Conservation (phyloP, 2,329 filamentous ascomycete genomes). For the Clathrospora elynae region DNA sequence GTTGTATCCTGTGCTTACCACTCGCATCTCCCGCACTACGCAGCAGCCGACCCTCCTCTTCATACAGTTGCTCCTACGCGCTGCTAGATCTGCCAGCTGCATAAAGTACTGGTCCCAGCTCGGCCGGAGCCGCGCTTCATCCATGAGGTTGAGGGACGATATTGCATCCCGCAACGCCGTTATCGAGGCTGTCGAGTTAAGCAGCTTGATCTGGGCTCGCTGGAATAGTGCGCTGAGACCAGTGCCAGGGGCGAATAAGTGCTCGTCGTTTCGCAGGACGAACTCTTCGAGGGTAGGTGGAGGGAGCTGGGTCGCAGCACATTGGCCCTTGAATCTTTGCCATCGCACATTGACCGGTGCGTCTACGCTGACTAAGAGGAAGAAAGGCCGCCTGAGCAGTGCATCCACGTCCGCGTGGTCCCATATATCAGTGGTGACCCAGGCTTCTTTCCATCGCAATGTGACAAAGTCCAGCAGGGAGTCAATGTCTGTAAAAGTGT, state of each 20-base stretch:
- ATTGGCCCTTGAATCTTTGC: constrained; percentile 72
- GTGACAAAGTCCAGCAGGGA: constrained; percentile 85
- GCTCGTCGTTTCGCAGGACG: constrained; percentile 68
- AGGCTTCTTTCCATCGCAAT: constrained; percentile 78
- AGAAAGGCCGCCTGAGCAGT: constrained; percentile 82
- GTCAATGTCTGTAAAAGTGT: constrained; percentile 59
- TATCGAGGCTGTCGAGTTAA: constrained; percentile 80
- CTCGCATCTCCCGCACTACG: constrained; percentile 80
- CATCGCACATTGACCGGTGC: constrained; percentile 85
- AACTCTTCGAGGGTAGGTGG: constrained; percentile 64
- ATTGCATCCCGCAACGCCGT: constrained; percentile 74
- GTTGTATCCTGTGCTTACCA: constrained; percentile 96
- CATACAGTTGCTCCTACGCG: constrained; percentile 95
- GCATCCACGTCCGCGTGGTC: constrained; percentile 74
- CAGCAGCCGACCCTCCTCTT: constrained; percentile 95
- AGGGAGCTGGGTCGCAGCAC: constrained; percentile 53
- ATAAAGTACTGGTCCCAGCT: constrained; percentile 99
- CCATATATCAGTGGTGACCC: constrained; percentile 84
- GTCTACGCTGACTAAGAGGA: constrained; percentile 89
- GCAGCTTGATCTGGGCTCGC: constrained; percentile 78
- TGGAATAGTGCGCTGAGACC: constrained; percentile 79
- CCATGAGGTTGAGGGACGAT: constrained; percentile 73
- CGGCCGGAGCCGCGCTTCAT: constrained; percentile 80
- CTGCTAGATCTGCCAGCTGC: constrained; percentile 89
- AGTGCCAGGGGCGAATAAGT: constrained; percentile 70